Evolutionary conservation across 1,284 basidiomycete genomes (phyloP).

Genomic region (Cerioporus squamosus): DNA sequence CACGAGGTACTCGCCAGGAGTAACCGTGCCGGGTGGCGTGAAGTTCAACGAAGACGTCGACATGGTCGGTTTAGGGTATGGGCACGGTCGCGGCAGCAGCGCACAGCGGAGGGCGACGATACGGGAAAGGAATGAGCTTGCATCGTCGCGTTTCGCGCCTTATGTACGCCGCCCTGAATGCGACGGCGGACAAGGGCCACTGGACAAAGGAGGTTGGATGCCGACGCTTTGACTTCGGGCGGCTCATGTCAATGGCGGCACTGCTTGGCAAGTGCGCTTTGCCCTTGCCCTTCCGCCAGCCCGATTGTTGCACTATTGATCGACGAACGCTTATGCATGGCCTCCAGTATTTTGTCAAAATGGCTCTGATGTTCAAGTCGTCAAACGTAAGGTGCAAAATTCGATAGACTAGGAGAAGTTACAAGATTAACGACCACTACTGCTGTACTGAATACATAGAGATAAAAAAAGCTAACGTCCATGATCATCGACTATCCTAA

Average conservation of each 20-base stretch:
- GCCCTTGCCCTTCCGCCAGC: too few species aligned
- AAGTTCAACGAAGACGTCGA: neutral
- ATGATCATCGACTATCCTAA: too few species aligned
- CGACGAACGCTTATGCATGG: too few species aligned
- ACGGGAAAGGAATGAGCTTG: neutral
- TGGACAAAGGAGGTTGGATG: neutral
- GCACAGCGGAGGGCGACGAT: neutral
- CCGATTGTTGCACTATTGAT: too few species aligned
- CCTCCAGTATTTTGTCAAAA: too few species aligned
- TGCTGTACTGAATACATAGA: too few species aligned
- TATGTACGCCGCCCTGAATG: neutral
- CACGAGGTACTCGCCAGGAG: conserved; percentile 14
- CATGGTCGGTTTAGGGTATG: neutral
- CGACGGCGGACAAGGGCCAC: neutral
- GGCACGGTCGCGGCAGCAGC: neutral
- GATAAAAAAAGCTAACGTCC: too few species aligned
- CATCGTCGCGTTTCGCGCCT: neutral
- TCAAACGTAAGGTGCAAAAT: too few species aligned
- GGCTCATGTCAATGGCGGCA: neutral
- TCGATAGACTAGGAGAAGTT: too few species aligned
- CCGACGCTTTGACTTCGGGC: neutral
- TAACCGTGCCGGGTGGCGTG: neutral
- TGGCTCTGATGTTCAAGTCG: too few species aligned
- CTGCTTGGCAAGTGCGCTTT: too few species aligned
- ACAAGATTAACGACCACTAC: too few species aligned